These are phyloP conservation scores for Skeletonema marinoi DNA, from an alignment of 108 stramenopile species.

Conservation along the genomic window DNA sequence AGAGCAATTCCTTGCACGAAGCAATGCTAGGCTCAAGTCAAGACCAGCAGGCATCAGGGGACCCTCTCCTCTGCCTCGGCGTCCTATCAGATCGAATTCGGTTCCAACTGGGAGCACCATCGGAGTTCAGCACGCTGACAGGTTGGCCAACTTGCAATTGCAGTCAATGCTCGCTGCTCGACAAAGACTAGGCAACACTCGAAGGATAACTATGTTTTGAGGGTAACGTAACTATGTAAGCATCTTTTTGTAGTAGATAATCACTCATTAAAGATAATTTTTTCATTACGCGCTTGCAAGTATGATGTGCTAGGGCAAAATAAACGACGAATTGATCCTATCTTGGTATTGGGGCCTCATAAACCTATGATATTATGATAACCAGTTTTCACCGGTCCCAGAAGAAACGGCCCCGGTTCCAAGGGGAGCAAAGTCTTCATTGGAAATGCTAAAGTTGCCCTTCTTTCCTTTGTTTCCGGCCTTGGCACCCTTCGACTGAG, in stretches of 20 bases:
- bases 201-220: neutral
- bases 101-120: neutral
- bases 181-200: neutral
- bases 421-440: constrained; percentile 76
- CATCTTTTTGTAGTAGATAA: neutral
- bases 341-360: neutral
- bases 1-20: constrained; percentile 22
- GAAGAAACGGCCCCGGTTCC: constrained; percentile 54
- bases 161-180: neutral
- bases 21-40: constrained; percentile 10
- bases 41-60: constrained; percentile 2
- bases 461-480: constrained; percentile 25
- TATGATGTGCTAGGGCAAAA: neutral
- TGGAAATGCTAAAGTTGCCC: constrained; percentile 62
- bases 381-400: neutral
- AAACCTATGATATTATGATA: neutral
- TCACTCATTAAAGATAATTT: neutral
- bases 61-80: neutral
- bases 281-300: neutral
- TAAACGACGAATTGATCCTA: neutral
- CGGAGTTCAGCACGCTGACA: neutral
- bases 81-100: neutral
- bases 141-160: neutral
- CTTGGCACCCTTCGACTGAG: constrained; percentile 27
- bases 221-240: too few relatives aligned